Base-by-base conservation (phyloP, 805 yeast species). In the Huiozyma naganishii region DNA sequence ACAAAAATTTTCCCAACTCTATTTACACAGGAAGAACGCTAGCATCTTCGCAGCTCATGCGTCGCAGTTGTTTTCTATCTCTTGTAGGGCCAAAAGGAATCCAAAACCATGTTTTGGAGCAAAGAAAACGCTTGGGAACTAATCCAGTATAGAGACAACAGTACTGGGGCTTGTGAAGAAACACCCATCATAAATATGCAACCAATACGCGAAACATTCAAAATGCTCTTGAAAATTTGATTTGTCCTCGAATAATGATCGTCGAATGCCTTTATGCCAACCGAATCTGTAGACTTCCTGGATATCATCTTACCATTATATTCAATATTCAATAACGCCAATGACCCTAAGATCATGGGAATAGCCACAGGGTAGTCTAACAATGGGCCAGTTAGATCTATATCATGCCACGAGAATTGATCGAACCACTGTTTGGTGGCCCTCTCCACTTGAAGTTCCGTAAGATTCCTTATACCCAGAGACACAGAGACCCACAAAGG, bases 401-500 rank as follows among this genome's bases (percentile, higher is more conserved):
- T 35, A 7, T 45, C 50, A 34, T 45, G 36, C 32, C 37, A 47
- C 37, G 33, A 37, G 13, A 83, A 81, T 52, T 78, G 84, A 4
- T 44, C 46, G 41, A 42, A 47, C 47, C 64, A 17, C 71, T 38
- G 45, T 23, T 37, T 34, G 12, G 44, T 55, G 37, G 64, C 46
- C 17, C 68, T 61, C 5, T 67, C 48, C 50, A 63, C 55, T 42
- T 52, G 57, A 51, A 61, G 59, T 6, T 95, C 95, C 36, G 89
- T 80, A 48, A 88, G 64, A 39, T 79, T 74, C 49, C 96, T 71
- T 51, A 88, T 73, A 1, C 88, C 79, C 51, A 80, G 68, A 9
- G 92, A 81, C 71, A 89, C 69, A 2, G 81, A 69, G 1, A 88
- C 71, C 95, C 96, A 89, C 6, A 89, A 59, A 0, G 97, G 97